These are phyloP conservation scores for Yamadazyma sp. DNA, from an alignment of 1,139 yeast species.

Conservation along the genomic window DNA sequence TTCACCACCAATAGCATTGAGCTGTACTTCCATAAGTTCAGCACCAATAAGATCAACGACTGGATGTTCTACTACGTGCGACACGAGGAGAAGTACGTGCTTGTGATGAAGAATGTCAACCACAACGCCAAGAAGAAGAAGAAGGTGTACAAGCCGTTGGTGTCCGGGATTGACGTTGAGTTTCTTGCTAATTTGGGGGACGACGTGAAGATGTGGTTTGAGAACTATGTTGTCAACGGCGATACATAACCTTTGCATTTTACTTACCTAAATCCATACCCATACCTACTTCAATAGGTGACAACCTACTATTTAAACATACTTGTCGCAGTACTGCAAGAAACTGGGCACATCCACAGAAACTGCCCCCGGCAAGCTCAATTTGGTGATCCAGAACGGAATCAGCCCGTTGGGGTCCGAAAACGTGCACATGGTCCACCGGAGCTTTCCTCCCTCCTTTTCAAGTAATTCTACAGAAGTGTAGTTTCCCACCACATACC, in stretches of 20 bases:
- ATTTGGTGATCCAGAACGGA: slow-evolving; percentile 62
- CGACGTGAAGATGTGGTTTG: slow-evolving; percentile 46
- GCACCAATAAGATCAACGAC: slow-evolving; percentile 37
- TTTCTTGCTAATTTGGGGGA: slow-evolving; percentile 46
- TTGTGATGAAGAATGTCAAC: slow-evolving; percentile 39
- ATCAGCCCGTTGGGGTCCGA: slow-evolving; percentile 68
- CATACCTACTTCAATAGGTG: no score
- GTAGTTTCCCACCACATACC: slow-evolving; percentile 45
- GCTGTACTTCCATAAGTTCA: slow-evolving; percentile 47
- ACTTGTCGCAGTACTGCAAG: slow-evolving; percentile 42
- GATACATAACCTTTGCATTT: slow-evolving; percentile 21
- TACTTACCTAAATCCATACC: no score
- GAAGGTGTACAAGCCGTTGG: slow-evolving; percentile 11
- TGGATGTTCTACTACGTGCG: slow-evolving; percentile 47
- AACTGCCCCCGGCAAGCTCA: slow-evolving; percentile 55
- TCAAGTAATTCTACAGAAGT: slow-evolving; percentile 59
- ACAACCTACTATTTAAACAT: not conserved
- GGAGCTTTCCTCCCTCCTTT: slow-evolving; percentile 38
- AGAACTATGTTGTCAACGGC: slow-evolving; percentile 23
- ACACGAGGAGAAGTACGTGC: slow-evolving; percentile 29
- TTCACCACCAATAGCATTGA: slow-evolving; percentile 21
- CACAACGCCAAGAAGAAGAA: slow-evolving; percentile 18
- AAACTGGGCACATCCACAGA: slow-evolving; percentile 69
- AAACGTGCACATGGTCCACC: slow-evolving; percentile 66
- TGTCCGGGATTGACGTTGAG: slow-evolving; percentile 31